phyloP scores from a whole-genome alignment of 257 asterid genomes.

The Solanum dulcamara region DNA sequence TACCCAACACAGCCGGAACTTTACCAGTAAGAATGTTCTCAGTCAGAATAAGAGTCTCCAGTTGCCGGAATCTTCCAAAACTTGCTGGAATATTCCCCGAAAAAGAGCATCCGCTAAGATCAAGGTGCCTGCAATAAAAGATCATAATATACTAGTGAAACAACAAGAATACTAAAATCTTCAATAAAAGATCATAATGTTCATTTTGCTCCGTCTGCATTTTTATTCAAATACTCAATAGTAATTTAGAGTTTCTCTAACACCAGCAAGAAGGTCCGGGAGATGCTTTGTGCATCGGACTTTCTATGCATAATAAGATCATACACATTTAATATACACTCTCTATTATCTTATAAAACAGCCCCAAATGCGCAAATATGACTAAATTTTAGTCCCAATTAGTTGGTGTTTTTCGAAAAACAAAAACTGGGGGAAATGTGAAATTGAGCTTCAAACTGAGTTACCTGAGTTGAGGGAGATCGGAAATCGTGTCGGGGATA shows the following conservation, averaged over 20 bases:
- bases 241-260: not conserved
- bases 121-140: slow-evolving; percentile 32
- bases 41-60: slow-evolving; percentile 39
- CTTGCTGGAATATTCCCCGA: slow-evolving; percentile 60
- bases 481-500: slow-evolving; percentile 45
- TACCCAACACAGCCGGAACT: slow-evolving; percentile 51
- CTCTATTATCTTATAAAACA: not conserved
- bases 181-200: not conserved
- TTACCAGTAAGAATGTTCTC: slow-evolving; percentile 42
- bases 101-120: slow-evolving; percentile 36
- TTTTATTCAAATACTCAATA: not conserved
- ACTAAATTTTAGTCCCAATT: not conserved
- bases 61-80: slow-evolving; percentile 45
- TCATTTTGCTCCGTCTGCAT: not conserved
- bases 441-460: not conserved
- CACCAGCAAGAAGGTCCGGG: not conserved
- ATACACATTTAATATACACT: not conserved
- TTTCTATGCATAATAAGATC: not conserved
- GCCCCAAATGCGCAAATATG: not conserved
- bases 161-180: not conserved
- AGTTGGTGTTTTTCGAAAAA: not conserved
- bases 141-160: not conserved
- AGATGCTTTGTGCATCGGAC: not conserved
- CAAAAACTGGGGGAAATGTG: not conserved
- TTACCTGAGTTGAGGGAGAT: slow-evolving; percentile 68